phyloP scores from a whole-genome alignment of 352 stramenopile genomes.

The Globisporangium parvum region DNA sequence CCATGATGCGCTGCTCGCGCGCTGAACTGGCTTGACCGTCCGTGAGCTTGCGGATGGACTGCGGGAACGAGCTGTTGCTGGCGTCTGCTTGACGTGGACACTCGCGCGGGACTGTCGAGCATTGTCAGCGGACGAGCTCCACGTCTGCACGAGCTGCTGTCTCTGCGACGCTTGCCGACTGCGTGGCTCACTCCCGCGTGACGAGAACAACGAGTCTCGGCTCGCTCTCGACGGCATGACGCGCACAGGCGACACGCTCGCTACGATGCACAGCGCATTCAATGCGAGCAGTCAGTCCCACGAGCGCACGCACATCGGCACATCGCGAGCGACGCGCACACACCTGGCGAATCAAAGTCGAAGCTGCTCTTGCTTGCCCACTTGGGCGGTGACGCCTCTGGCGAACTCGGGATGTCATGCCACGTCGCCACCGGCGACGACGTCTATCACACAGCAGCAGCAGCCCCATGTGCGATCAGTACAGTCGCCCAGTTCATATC shows the following conservation, averaged over 20 bases:
- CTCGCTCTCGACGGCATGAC: too few species aligned
- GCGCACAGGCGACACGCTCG: too few species aligned
- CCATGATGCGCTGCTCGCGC: conserved; percentile 12
- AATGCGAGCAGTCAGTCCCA: not conserved
- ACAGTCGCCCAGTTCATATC: too few species aligned
- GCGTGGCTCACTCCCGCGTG: not conserved
- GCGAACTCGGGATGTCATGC: conserved; percentile 3
- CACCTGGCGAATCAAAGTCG: not conserved
- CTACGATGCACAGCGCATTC: too few species aligned
- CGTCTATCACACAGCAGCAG: not conserved
- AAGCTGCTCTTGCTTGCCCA: not conserved
- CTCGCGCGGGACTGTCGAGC: not conserved
- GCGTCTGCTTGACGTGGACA: not conserved
- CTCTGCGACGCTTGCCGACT: not conserved
- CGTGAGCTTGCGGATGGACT: not conserved
- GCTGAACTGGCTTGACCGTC: conserved; percentile 10
- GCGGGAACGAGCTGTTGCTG: not conserved
- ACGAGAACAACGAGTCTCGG: too few species aligned
- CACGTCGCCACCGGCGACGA: not conserved
- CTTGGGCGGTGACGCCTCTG: conserved; percentile 4
- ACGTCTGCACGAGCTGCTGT: conserved; percentile 6
- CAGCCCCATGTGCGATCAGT: not conserved
- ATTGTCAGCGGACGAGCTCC: conserved; percentile 1
- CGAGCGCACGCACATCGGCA: too few species aligned
- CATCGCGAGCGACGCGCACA: not conserved